These are phyloP conservation scores for Fraxinus quadrangulata DNA, from an alignment of 257 asterid genomes.

Conservation along the genomic window DNA sequence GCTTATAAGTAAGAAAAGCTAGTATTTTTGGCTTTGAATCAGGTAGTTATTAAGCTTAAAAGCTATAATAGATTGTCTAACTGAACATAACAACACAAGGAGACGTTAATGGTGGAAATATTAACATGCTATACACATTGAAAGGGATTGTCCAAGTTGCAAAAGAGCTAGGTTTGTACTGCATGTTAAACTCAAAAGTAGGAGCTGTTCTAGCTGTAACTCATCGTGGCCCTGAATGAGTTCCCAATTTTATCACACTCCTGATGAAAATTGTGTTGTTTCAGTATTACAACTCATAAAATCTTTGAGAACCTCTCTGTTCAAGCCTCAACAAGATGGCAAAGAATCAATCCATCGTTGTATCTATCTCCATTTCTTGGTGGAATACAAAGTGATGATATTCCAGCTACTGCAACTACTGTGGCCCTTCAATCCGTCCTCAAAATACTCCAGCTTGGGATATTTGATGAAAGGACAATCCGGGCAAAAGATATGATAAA, in stretches of 20 bases:
- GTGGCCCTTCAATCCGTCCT: conserved; percentile 72
- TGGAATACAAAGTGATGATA: conserved; percentile 73
- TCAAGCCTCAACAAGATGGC: conserved; percentile 84
- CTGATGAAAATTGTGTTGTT: conserved; percentile 54
- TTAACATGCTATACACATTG: neutral
- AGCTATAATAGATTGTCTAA: too few species aligned
- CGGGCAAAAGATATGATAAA: too few species aligned
- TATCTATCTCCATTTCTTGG: conserved; percentile 81
- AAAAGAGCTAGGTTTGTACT: conserved; percentile 74
- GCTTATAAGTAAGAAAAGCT: too few species aligned
- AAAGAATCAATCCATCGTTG: conserved; percentile 57
- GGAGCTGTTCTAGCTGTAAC: conserved; percentile 82
- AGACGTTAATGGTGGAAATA: too few species aligned
- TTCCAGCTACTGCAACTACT: conserved; percentile 77
- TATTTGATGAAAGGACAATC: conserved; percentile 38
- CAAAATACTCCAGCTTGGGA: conserved; percentile 67
- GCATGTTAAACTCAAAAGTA: conserved; percentile 88
- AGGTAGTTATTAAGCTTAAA: too few species aligned
- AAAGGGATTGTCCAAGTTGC: neutral
- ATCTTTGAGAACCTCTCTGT: conserved; percentile 65
- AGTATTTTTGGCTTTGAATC: too few species aligned
- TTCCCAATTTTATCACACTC: conserved; percentile 50
- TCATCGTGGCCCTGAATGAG: conserved; percentile 57
- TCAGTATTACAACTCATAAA: conserved; percentile 58
- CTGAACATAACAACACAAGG: too few species aligned